Evolutionary conservation across 2,329 filamentous ascomycete genomes (phyloP).

Genomic region (Exophiala viscosa): DNA sequence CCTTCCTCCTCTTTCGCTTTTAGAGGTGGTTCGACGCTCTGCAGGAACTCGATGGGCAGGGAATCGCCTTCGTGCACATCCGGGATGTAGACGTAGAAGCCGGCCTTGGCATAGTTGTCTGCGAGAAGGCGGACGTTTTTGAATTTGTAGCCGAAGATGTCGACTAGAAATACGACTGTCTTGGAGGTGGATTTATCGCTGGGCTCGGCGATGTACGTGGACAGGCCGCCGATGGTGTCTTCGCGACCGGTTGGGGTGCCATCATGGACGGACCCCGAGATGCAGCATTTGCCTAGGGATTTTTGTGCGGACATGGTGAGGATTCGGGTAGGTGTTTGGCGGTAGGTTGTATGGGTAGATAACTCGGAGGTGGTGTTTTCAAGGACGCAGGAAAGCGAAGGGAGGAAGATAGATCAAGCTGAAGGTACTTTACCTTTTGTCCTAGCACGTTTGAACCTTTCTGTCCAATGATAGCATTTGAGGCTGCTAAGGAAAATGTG

Average conservation of each 20-base stretch:
- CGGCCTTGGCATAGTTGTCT: slow-evolving; percentile 46
- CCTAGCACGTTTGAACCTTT: no score
- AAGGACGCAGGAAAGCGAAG: no score
- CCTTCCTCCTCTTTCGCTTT: slow-evolving; percentile 36
- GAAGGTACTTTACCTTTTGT: no score
- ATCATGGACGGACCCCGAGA: slow-evolving; percentile 33
- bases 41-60: slow-evolving; percentile 38
- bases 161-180: slow-evolving; percentile 45
- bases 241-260: slow-evolving; percentile 34
- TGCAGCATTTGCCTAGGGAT: slow-evolving; percentile 36
- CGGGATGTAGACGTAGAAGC: slow-evolving; percentile 46
- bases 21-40: slow-evolving; percentile 43
- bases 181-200: slow-evolving; percentile 40
- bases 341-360: no score
- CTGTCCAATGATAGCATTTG: no score
- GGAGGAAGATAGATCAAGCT: no score
- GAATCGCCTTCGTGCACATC: slow-evolving; percentile 41
- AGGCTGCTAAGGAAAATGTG: no score
- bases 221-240: slow-evolving; percentile 38
- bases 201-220: slow-evolving; percentile 45
- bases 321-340: no score
- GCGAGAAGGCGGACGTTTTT: slow-evolving; percentile 46
- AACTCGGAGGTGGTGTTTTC: no score
- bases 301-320: not conserved
- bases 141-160: slow-evolving; percentile 51